Conservation (phyloP, 257 asterid species). For the Nicotiana tomentosiformis region DNA sequence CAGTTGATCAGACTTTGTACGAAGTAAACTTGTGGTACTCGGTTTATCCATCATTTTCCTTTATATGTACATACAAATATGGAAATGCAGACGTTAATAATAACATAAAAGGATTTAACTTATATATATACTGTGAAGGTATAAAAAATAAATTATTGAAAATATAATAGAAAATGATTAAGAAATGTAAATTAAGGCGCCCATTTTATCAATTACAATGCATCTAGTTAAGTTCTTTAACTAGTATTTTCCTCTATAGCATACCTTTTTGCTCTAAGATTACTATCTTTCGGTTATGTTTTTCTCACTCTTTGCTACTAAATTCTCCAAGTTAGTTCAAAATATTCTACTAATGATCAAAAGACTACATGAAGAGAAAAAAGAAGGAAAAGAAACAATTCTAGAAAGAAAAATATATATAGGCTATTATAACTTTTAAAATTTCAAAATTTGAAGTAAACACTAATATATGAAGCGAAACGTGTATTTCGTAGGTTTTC, state of each 20-base stretch:
- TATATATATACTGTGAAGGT: too few species aligned
- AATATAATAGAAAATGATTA: neutral
- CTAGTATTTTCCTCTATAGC: neutral
- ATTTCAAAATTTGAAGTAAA: neutral
- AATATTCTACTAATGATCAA: neutral
- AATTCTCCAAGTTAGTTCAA: neutral
- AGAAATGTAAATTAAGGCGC: too few species aligned
- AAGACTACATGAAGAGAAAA: neutral
- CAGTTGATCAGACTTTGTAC: slow-evolving; percentile 88
- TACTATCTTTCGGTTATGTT: too few species aligned
- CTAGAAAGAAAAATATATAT: neutral
- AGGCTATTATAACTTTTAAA: neutral
- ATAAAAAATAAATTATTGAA: neutral
- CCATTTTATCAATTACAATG: neutral
- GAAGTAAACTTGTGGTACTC: slow-evolving; percentile 37
- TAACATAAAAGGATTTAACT: neutral
- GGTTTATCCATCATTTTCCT: slow-evolving; percentile 35
- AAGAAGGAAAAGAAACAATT: neutral
- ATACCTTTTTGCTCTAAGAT: too few species aligned
- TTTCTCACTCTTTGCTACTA: neutral
- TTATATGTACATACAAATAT: neutral
- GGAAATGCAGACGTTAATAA: neutral
- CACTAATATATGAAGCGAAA: neutral
- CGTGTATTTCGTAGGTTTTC: neutral
- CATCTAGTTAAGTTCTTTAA: neutral